Percentiles rank a stretch among this genome's conserved stretches.
Evolutionary conservation across 192 early-diverging fungal species (phyloP).

Genomic region (Lobulomyces angularis): DNA sequence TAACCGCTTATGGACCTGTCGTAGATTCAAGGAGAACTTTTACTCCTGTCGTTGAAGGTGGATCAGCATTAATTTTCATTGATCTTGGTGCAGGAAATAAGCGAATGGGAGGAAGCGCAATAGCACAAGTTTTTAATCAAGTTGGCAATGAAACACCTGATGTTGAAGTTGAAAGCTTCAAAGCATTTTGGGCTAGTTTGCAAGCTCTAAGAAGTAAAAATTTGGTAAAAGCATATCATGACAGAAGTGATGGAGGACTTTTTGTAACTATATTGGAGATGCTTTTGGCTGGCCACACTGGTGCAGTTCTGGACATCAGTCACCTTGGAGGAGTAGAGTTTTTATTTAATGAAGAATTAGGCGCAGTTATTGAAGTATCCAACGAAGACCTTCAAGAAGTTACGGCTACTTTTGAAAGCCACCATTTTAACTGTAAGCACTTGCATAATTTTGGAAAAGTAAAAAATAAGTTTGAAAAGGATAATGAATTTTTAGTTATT

Average conservation of each 20-base stretch:
- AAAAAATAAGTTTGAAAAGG: too few relatives aligned
- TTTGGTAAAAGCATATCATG: conserved; percentile 87
- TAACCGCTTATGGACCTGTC: conserved; percentile 91
- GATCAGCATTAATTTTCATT: conserved; percentile 65
- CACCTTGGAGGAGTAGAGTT: conserved; percentile 36
- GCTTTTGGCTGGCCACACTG: conserved; percentile 89
- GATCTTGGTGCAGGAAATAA: conserved; percentile 74
- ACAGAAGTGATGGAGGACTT: conserved; percentile 96
- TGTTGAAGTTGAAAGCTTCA: conserved; percentile 60
- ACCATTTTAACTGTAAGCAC: conserved; percentile 42
- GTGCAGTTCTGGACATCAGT: conserved; percentile 57
- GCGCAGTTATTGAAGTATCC: conserved; percentile 85
- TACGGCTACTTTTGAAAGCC: conserved; percentile 27
- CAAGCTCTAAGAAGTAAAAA: conserved; percentile 39
- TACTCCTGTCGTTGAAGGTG: conserved; percentile 55
- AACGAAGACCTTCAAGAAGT: conserved; percentile 39
- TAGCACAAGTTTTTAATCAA: conserved; percentile 87
- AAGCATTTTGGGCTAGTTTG: conserved; percentile 68
- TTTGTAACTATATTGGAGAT: conserved; percentile 88
- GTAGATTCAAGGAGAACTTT: conserved; percentile 69
- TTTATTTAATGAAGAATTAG: conserved; percentile 97
- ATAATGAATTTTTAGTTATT: too few relatives aligned
- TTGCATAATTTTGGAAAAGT: conserved; percentile 51
- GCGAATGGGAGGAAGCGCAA: conserved; percentile 82
- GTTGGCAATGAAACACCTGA: conserved; percentile 68